These are phyloP conservation scores for Trichoderma sp. DNA, from an alignment of 2,329 filamentous ascomycete species.

Conservation along the genomic window DNA sequence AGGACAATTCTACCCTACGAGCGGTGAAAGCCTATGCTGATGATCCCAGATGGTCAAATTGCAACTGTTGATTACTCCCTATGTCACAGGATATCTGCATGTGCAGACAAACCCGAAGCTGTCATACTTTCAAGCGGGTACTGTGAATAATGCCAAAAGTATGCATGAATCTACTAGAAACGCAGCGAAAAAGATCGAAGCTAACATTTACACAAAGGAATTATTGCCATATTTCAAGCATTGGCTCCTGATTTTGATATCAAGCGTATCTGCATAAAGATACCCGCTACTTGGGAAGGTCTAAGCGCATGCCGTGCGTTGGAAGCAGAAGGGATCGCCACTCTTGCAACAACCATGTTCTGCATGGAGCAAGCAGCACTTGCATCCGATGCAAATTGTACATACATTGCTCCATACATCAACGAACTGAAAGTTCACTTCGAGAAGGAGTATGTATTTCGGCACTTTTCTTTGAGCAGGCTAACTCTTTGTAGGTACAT, in stretches of 20 bases:
- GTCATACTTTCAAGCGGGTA: conserved; percentile 55
- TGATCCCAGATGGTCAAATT: conserved; percentile 56
- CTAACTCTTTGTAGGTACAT: conserved; percentile 45
- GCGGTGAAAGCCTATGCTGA: background rate
- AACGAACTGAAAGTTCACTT: conserved; percentile 68
- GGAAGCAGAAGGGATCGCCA: conserved; percentile 57
- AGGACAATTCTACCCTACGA: conserved; percentile 17
- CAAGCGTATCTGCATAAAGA: conserved; percentile 63
- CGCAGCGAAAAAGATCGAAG: background rate
- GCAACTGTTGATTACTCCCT: conserved; percentile 48
- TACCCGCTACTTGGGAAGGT: conserved; percentile 66
- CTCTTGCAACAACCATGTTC: conserved; percentile 66
- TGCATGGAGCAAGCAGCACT: conserved; percentile 62
- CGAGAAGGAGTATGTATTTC: conserved; percentile 47
- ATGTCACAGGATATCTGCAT: conserved; percentile 57
- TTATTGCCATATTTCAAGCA: conserved; percentile 52
- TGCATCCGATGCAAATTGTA: conserved; percentile 60
- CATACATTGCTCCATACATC: conserved; percentile 68
- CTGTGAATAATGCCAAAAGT: conserved; percentile 56
- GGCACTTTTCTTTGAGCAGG: background rate
- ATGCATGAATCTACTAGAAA: conserved; percentile 32
- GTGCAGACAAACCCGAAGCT: conserved; percentile 46
- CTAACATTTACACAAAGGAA: conserved; percentile 45
- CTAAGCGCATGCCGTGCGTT: conserved; percentile 61
- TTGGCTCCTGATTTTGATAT: conserved; percentile 50